Percentiles rank a stretch among this genome's conserved stretches.
phyloP scores from a whole-genome alignment of 176 grass and related monocot species.

The Saccharum officinarum region DNA sequence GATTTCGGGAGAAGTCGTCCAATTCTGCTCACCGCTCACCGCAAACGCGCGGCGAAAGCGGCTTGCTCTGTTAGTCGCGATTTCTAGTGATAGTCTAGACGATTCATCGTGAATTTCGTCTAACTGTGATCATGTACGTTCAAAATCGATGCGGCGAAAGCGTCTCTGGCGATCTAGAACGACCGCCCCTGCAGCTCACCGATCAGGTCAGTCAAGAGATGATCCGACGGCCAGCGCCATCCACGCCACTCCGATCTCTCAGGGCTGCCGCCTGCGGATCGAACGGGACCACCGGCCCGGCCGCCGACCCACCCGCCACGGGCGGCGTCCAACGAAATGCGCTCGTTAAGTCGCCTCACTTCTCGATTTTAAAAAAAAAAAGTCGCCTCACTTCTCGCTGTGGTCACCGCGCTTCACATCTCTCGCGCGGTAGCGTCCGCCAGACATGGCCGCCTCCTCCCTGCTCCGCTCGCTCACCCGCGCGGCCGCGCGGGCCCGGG shows the following conservation, averaged over 20 bases:
- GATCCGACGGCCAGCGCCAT: conserved; percentile 12
- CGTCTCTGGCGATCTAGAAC: not conserved
- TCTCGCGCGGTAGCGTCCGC: not conserved
- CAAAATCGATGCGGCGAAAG: not conserved
- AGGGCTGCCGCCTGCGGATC: conserved; percentile 9
- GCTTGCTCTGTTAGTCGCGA: too few relatives aligned
- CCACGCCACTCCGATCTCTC: conserved; percentile 10
- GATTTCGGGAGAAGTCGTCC: not conserved
- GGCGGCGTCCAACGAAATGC: not conserved
- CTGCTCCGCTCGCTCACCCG: conserved; percentile 41
- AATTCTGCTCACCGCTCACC: not conserved
- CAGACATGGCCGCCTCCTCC: conserved; percentile 39
- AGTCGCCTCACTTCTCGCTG: conserved; percentile 22
- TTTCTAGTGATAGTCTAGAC: too few relatives aligned
- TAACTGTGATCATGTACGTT: too few relatives aligned
- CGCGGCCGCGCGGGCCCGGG: not conserved
- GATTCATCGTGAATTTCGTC: too few relatives aligned
- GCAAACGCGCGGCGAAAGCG: conserved; percentile 12
- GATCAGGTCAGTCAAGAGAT: not conserved
- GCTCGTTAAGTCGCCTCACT: too few relatives aligned
- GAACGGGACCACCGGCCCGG: not conserved
- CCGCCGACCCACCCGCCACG: not conserved
- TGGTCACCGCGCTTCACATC: conserved; percentile 5
- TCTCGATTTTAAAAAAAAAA: too few relatives aligned
- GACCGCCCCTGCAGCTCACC: not conserved